phyloP scores from a whole-genome alignment of 2,329 filamentous ascomycete species.

The Hirsutella minnesotensis region DNA sequence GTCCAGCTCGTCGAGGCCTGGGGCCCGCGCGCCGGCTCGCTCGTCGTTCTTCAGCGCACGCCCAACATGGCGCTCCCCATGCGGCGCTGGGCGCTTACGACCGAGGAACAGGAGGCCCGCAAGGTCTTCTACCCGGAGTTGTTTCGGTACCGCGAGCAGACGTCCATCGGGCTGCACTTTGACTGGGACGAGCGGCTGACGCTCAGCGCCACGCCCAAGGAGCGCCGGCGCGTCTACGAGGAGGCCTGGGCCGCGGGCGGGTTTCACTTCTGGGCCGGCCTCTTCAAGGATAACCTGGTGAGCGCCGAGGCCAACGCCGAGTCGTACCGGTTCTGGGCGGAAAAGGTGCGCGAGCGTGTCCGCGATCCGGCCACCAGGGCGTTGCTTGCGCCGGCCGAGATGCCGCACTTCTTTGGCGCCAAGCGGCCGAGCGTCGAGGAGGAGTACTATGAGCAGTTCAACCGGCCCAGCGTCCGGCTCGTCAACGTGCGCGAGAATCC shows the following conservation, averaged over 20 bases:
- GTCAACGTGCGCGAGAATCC: constrained; percentile 27
- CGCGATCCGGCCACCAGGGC: constrained; percentile 34
- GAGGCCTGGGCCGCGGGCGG: constrained; percentile 37
- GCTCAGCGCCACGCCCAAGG: constrained; percentile 38
- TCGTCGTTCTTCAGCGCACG: constrained; percentile 54
- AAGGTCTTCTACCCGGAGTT: constrained; percentile 36
- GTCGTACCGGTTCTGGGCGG: constrained; percentile 42
- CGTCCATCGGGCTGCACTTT: constrained; percentile 48
- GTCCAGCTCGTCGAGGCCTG: constrained; percentile 53
- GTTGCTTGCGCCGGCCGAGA: constrained; percentile 37
- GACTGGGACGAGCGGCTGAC: constrained; percentile 42
- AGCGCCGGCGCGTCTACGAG: constrained; percentile 37
- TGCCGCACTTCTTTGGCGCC: constrained; percentile 41
- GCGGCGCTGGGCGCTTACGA: constrained; percentile 31
- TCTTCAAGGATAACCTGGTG: constrained; percentile 40
- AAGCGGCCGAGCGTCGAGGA: constrained; percentile 35
- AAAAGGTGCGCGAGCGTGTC: constrained; percentile 37
- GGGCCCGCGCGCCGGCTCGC: constrained; percentile 34
- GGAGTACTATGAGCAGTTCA: constrained; percentile 35
- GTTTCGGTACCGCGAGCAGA: constrained; percentile 38
- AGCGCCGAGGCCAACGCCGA: constrained; percentile 35
- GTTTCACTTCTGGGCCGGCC: constrained; percentile 40
- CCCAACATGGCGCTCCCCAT: constrained; percentile 56
- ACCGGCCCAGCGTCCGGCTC: constrained; percentile 28
- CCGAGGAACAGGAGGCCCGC: constrained; percentile 25